phyloP scores from a whole-genome alignment of 306 rosid genomes.

The Dryas drummondii region DNA sequence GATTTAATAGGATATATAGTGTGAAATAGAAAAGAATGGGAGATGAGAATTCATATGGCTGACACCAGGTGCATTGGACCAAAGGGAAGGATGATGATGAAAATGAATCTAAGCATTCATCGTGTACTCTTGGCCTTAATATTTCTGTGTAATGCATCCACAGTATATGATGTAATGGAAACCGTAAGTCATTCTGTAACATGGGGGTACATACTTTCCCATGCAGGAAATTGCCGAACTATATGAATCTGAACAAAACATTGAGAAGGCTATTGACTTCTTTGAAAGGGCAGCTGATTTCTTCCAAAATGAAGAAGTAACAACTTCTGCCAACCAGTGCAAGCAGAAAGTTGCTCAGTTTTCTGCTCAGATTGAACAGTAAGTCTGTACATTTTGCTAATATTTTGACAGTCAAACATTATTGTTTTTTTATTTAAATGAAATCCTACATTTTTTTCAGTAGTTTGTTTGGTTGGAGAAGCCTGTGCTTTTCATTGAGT shows the following conservation, averaged over 20 bases:
- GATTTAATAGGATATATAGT: background rate
- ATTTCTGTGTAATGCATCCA: background rate
- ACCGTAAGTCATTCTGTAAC: conserved; percentile 25
- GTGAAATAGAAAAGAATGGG: background rate
- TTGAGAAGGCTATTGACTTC: conserved; percentile 73
- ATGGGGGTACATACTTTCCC: conserved; percentile 10
- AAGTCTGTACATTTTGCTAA: conserved; percentile 30
- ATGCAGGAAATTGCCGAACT: conserved; percentile 90
- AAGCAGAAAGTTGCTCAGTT: conserved; percentile 95
- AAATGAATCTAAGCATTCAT: background rate
- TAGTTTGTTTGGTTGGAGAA: no score
- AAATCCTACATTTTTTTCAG: no score
- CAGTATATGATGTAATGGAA: conserved; percentile 3
- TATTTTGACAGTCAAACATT: conserved; percentile 11
- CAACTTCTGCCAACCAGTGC: conserved; percentile 87
- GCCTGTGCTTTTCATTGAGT: no score
- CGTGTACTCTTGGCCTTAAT: background rate
- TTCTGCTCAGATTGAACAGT: conserved; percentile 94
- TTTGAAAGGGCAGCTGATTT: conserved; percentile 88
- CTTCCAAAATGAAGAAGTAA: conserved; percentile 85
- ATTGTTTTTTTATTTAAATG: no score
- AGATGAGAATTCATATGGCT: background rate
- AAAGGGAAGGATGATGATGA: background rate
- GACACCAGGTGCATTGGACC: background rate
- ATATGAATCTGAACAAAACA: conserved; percentile 80